Conservation (phyloP, 2,329 filamentous ascomycete species). For the Phyllosticta paracitricarpa region DNA sequence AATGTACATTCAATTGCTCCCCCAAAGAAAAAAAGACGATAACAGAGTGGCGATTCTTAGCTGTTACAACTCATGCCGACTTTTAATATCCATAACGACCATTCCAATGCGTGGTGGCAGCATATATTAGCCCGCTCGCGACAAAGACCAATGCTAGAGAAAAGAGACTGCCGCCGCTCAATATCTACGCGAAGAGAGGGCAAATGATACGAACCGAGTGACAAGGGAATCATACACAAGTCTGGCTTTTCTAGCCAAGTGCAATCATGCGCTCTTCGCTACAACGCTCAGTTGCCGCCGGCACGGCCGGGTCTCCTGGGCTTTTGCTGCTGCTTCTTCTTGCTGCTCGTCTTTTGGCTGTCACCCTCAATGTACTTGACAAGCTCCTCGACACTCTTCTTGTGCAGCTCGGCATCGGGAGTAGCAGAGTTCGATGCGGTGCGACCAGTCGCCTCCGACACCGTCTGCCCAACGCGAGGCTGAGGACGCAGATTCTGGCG, state of each 20-base stretch:
- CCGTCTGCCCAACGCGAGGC: constrained; percentile 51
- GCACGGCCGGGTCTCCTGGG: constrained; percentile 8
- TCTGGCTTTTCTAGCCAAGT: neutral
- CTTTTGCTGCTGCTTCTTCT: constrained; percentile 10
- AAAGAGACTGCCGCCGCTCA: neutral
- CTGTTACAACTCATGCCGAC: constrained; percentile 1
- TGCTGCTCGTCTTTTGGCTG: constrained; percentile 4
- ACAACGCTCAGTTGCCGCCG: constrained; percentile 7
- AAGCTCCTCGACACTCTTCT: constrained; percentile 83
- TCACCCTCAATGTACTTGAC: constrained; percentile 85
- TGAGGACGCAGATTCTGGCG: constrained; percentile 50
- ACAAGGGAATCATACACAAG: neutral
- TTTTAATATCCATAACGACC: constrained; percentile 6
- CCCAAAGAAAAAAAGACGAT: neutral
- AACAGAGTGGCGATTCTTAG: constrained; percentile 7
- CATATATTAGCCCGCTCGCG: neutral
- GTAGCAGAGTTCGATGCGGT: constrained; percentile 25
- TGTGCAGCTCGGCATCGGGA: constrained; percentile 21
- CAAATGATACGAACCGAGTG: neutral
- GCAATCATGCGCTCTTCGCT: neutral
- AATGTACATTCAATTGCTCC: neutral
- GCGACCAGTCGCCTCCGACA: constrained; percentile 36
- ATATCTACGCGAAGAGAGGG: neutral
- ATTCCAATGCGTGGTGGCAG: constrained; percentile 5
- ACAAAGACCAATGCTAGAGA: neutral